Percentiles rank a stretch among this genome's conserved stretches.
Conservation (phyloP, 192 early-diverging fungal genomes). For the Backusella liffmaniae region DNA sequence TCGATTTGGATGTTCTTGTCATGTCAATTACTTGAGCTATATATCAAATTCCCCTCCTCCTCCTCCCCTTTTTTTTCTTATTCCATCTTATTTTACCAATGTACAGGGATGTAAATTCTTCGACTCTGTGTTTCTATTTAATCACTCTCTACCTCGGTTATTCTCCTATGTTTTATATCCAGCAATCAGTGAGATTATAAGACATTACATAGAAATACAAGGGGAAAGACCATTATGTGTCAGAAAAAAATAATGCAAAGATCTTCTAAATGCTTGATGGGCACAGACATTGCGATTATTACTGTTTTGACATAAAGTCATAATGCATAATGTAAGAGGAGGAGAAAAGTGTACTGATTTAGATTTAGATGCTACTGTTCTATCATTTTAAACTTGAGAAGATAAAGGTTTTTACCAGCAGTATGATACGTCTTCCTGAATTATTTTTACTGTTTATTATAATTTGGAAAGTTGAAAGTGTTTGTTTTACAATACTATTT, state of each 20-base stretch:
- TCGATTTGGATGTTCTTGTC: background rate
- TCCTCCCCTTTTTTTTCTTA: background rate
- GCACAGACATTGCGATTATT: background rate
- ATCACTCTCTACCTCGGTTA: background rate
- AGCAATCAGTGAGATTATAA: background rate
- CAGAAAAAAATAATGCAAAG: background rate
- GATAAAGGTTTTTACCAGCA: background rate
- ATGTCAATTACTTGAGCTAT: slow-evolving; percentile 2
- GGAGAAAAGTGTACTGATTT: background rate
- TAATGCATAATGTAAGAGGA: background rate
- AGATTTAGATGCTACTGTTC: background rate
- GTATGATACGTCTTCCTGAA: background rate
- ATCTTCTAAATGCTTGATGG: background rate
- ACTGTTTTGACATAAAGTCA: background rate
- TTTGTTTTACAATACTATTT: background rate
- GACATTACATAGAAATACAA: background rate
- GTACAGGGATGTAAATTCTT: background rate
- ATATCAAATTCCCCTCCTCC: background rate
- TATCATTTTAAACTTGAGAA: background rate
- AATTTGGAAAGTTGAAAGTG: background rate
- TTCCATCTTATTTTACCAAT: background rate
- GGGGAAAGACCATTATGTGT: background rate
- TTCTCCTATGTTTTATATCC: background rate
- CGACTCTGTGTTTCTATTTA: background rate
- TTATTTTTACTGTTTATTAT: background rate